Evolutionary conservation across 169 alveolate species (phyloP).

Genomic region (Plasmodium vivax): DNA sequence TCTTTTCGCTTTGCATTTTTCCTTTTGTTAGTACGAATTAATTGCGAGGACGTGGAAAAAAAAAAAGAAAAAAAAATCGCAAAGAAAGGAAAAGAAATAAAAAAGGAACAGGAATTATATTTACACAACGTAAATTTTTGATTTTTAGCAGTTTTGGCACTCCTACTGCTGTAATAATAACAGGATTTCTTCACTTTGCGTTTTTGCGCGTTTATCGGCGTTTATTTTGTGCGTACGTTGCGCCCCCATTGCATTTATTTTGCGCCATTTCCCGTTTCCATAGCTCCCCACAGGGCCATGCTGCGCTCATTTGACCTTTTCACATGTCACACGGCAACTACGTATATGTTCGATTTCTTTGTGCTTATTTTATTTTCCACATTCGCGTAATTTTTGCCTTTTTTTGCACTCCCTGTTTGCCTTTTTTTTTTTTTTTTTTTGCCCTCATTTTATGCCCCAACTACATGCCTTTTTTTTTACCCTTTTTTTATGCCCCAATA

Average conservation of each 20-base stretch:
- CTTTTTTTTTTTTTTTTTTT: conserved; percentile 7
- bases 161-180: conserved; percentile 5
- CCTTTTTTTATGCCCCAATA: conserved; percentile 6
- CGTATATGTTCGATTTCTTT: background rate
- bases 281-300: background rate
- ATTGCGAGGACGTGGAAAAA: background rate
- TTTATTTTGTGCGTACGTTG: background rate
- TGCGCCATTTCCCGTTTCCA: background rate
- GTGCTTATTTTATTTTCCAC: background rate
- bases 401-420: background rate
- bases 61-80: background rate
- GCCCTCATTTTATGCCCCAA: background rate
- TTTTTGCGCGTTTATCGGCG: background rate
- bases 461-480: conserved; percentile 1
- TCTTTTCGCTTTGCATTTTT: background rate
- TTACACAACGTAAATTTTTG: background rate
- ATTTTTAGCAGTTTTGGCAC: background rate
- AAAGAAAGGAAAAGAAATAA: background rate
- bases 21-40: background rate
- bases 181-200: conserved; percentile 2
- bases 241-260: background rate
- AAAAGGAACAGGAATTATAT: background rate
- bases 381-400: background rate
- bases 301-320: background rate
- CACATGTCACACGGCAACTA: background rate